A percentile compares a stretch with the other conserved stretches of the same genome.
phyloP scores from a whole-genome alignment of 1,139 yeast species.

The Kodamaea arcana region DNA sequence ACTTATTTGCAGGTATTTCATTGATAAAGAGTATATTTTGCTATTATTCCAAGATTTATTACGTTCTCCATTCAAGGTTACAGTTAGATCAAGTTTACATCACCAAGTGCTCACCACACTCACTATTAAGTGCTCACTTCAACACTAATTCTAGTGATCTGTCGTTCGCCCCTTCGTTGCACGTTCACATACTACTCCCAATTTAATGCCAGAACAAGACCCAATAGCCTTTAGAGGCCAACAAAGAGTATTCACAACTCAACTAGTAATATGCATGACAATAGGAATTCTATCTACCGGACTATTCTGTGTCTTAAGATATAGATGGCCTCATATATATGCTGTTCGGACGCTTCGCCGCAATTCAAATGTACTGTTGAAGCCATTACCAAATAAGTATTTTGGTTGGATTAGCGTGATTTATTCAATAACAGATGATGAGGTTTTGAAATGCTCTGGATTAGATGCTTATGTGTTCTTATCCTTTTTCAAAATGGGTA shows the following conservation, averaged over 20 bases:
- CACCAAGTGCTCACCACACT: no score
- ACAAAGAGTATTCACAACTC: conserved; percentile 44
- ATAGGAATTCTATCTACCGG: conserved; percentile 35
- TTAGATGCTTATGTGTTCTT: conserved; percentile 45
- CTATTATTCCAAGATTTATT: no score
- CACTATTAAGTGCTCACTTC: no score
- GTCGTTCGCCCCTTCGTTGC: no score
- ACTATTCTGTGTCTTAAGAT: conserved; percentile 39
- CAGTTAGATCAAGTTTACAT: no score
- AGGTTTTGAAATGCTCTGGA: conserved; percentile 38
- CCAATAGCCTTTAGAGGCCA: conserved; percentile 34
- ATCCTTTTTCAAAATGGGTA: conserved; percentile 44
- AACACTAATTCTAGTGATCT: no score
- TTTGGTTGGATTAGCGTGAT: conserved; percentile 42
- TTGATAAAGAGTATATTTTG: no score
- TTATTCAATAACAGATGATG: conserved; percentile 37
- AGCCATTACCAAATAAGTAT: conserved; percentile 33
- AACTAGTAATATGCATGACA: conserved; percentile 35
- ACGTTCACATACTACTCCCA: no score
- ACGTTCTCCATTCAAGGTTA: no score
- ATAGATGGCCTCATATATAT: conserved; percentile 49
- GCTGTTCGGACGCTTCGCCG: conserved; percentile 45
- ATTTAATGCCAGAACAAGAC: no score
- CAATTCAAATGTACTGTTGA: conserved; percentile 22
- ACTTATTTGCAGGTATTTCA: no score